phyloP scores from a whole-genome alignment of 1,284 basidiomycete species.

The Fomitopsis palustris region DNA sequence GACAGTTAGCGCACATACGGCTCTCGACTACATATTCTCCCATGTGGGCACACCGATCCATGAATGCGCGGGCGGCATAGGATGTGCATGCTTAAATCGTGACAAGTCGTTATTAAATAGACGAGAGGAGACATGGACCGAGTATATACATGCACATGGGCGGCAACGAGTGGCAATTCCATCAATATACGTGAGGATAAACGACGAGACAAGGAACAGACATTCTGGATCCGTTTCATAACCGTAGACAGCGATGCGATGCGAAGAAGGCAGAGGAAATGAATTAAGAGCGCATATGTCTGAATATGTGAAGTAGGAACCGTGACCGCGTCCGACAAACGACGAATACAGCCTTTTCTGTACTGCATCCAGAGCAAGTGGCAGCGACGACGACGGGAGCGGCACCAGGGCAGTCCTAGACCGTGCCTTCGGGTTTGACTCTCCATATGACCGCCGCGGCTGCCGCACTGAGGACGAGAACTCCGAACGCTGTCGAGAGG shows the following conservation, averaged over 20 bases:
- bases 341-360: neutral
- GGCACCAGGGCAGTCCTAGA: neutral
- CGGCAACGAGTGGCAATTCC: neutral
- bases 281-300: neutral
- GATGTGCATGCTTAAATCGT: neutral
- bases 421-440: conserved; percentile 43
- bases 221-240: neutral
- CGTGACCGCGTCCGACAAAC: neutral
- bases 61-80: neutral
- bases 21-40: too few relatives aligned
- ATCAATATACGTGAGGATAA: neutral
- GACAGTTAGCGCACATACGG: too few relatives aligned
- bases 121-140: neutral
- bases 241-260: neutral
- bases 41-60: neutral
- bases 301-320: neutral
- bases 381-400: neutral
- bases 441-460: conserved; percentile 69
- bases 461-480: conserved; percentile 55
- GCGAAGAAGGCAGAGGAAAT: neutral
- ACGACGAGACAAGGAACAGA: neutral
- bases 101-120: neutral
- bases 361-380: neutral
- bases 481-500: conserved; percentile 48
- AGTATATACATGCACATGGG: neutral